These are phyloP conservation scores for Phyllachora maydis DNA, from an alignment of 2,329 filamentous ascomycete species.

Conservation along the genomic window DNA sequence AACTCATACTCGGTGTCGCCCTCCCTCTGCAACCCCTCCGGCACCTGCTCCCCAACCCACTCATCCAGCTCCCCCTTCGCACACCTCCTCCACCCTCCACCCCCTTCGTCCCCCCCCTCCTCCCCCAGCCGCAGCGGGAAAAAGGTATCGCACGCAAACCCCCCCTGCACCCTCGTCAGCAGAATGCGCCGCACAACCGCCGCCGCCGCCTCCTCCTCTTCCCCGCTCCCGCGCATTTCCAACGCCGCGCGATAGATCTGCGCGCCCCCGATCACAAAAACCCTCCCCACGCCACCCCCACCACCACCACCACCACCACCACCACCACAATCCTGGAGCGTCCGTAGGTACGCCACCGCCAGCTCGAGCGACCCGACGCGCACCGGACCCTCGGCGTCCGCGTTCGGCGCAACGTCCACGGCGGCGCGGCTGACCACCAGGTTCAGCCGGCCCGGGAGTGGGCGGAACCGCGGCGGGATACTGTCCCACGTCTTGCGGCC, in stretches of 20 bases:
- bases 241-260: conserved; percentile 66
- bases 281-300: conserved; percentile 22
- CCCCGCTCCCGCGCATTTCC: too few relatives aligned
- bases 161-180: conserved; percentile 44
- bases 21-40: conserved; percentile 37
- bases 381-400: conserved; percentile 31
- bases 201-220: too few relatives aligned
- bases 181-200: conserved; percentile 41
- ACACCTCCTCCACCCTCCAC: conserved; percentile 35
- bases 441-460: conserved; percentile 62
- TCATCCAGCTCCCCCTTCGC: conserved; percentile 29
- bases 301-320: neutral
- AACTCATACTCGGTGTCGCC: conserved; percentile 46
- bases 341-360: conserved; percentile 27
- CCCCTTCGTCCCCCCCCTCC: conserved; percentile 9
- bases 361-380: conserved; percentile 35
- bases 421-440: conserved; percentile 51
- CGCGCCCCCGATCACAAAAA: conserved; percentile 80
- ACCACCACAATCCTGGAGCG: conserved; percentile 7
- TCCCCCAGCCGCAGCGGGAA: conserved; percentile 40
- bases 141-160: conserved; percentile 59
- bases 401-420: conserved; percentile 9
- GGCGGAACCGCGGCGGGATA: conserved; percentile 60
- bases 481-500: conserved; percentile 93
- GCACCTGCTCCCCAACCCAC: conserved; percentile 46